Base-by-base conservation (phyloP, 306 rosid genomes). In the Trichosanthes truncata region DNA sequence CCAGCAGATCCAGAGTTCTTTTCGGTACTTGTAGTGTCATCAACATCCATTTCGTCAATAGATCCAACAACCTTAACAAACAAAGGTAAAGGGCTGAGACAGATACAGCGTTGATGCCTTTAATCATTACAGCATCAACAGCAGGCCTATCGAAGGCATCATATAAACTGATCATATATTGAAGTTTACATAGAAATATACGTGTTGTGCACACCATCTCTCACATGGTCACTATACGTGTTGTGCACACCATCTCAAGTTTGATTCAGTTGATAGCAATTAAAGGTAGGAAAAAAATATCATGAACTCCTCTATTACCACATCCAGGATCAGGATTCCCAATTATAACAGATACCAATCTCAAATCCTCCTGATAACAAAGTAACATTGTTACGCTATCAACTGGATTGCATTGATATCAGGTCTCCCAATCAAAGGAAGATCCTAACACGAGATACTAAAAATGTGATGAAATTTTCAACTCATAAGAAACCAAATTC, bases 31-130 rank as follows among this genome's bases (percentile, higher is more conserved):
- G 88, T 94, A 17, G 88, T 43, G 65, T 93, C 98, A 55, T 92
- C 98, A 80, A 91, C 80, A 49, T 95, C 98, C 98, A 95, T 93
- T 80, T 90, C 97, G 82, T 93, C 97, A 82, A 89, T 91, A 33
- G 97, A 87, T 38, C 99, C 99, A 9, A 89, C 97, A 87, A 93
- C 96, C 99, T 95, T 79, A 77, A 71, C 71, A 83, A 78, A 69
- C 25, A 80, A 78, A 76, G 33, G 62, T 48, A 85, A 29, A 61
- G 73, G 84, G n/a, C 75, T 52, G 75, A 49, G 43, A 71, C 31
- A 38, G 26, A 71, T 31, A 51, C 53, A 41, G 46, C 75, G 33
- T 79, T 35, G 51, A 51, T 57, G 38, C 56, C 80, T 21, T 78
- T 15, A 43, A 69, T 41, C 23, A 66, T 20, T 23, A 25, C 13